Percentiles rank a stretch among this genome's conserved stretches.
Conservation (phyloP, 805 yeast genomes). For the Hanseniaspora clermontiae region DNA sequence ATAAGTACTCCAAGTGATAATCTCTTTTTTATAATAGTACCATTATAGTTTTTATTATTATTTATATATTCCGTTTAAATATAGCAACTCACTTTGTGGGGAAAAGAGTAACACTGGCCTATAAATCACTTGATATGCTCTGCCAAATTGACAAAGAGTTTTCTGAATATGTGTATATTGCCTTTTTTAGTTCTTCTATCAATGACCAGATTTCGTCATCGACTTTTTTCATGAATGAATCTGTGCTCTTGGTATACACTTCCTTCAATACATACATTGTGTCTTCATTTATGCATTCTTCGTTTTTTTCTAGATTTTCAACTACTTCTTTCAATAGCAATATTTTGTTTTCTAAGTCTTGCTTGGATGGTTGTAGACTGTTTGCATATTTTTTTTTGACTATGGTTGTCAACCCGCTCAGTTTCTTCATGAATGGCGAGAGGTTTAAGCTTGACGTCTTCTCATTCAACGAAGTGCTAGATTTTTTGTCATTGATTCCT, state of each 20-base stretch:
- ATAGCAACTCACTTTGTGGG: background rate
- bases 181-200: background rate
- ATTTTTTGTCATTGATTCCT: constrained; percentile 19
- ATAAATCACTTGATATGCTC: background rate
- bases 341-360: constrained; percentile 1
- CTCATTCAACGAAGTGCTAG: background rate
- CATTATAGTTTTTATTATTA: too few relatives aligned
- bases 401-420: background rate
- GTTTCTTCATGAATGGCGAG: constrained; percentile 9
- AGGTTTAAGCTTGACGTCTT: background rate
- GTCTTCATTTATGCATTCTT: constrained; percentile 7
- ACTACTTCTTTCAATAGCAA: background rate
- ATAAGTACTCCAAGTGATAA: background rate
- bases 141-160: background rate
- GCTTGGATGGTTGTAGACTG: background rate
- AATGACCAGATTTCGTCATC: constrained; percentile 1
- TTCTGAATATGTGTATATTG: background rate
- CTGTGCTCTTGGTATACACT: constrained; percentile 2
- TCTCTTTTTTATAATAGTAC: background rate
- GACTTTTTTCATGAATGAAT: constrained; percentile 1
- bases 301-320: constrained; percentile 6
- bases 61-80: background rate
- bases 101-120: background rate
- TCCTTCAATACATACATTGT: background rate
- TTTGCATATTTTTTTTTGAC: constrained; percentile 6